These are phyloP conservation scores for Zoysia matrella DNA, from an alignment of 202 grass and related monocot species.

Conservation along the genomic window DNA sequence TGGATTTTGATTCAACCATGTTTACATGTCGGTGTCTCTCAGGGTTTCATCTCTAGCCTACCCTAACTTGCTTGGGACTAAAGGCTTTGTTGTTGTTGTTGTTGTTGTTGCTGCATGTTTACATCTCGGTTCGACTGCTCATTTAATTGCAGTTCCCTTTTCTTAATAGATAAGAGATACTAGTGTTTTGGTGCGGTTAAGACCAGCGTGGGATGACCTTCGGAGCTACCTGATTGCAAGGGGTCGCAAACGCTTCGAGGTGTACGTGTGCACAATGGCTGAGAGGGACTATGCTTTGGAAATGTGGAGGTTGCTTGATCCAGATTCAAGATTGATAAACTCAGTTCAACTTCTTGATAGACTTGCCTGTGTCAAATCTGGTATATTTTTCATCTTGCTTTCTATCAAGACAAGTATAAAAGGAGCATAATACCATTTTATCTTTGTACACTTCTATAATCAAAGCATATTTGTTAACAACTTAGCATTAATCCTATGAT, in stretches of 20 bases:
- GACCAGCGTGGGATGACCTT: constrained; percentile 96
- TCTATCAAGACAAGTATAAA: constrained; percentile 19
- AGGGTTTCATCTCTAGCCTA: too few species aligned
- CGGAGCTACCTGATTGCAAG: constrained; percentile 91
- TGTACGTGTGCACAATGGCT: constrained; percentile 60
- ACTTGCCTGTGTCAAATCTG: constrained; percentile 96
- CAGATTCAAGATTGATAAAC: constrained; percentile 88
- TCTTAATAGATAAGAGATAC: constrained; percentile 89
- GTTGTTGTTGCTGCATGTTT: neutral
- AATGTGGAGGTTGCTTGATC: constrained; percentile 99
- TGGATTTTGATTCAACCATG: too few species aligned
- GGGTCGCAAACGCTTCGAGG: constrained; percentile 97
- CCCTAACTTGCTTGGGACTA: too few species aligned
- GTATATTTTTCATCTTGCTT: constrained; percentile 35
- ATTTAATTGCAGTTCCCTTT: constrained; percentile 23
- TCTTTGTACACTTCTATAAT: constrained; percentile 26
- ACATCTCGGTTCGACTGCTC: neutral
- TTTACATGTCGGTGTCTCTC: too few species aligned
- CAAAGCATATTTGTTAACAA: constrained; percentile 6
- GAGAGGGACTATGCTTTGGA: constrained; percentile 86
- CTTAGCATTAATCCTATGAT: neutral
- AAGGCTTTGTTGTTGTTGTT: too few species aligned
- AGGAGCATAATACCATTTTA: neutral
- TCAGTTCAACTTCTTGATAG: constrained; percentile 79
- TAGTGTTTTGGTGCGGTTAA: constrained; percentile 90